phyloP scores from a whole-genome alignment of 352 stramenopile genomes.

The Pythium phragmitis region DNA sequence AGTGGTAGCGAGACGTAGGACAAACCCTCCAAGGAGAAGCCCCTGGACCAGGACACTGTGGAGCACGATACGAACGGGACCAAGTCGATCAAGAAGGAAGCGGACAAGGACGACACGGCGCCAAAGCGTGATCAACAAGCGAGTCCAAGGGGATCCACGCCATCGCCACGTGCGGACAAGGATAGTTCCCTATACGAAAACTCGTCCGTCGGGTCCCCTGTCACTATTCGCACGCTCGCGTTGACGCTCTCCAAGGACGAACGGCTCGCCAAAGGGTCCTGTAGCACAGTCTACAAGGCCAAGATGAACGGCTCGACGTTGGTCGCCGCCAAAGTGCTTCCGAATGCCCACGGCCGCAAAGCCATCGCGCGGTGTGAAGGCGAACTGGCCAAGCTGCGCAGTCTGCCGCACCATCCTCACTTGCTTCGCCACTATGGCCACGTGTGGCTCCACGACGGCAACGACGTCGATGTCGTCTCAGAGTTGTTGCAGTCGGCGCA shows the following conservation, averaged over 20 bases:
- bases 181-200: not conserved
- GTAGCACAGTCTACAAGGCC: too few relatives aligned
- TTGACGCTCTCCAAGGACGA: not conserved
- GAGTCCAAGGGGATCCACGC: not conserved
- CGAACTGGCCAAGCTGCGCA: not conserved
- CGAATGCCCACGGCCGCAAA: not conserved
- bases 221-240: not conserved
- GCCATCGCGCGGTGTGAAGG: not conserved
- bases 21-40: too few relatives aligned
- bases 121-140: too few relatives aligned
- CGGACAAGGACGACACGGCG: too few relatives aligned
- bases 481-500: not conserved
- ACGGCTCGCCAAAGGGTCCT: not conserved
- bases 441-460: not conserved
- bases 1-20: too few relatives aligned
- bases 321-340: not conserved
- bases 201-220: not conserved
- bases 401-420: slow-evolving; percentile 1
- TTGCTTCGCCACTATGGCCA: slow-evolving; percentile 8
- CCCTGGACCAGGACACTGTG: too few relatives aligned
- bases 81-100: too few relatives aligned
- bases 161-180: too few relatives aligned
- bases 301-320: too few relatives aligned
- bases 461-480: not conserved
- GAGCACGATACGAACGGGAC: too few relatives aligned